A percentile compares a stretch with the other conserved stretches of the same genome.
phyloP scores from a whole-genome alignment of 2,329 filamentous ascomycete species.

The Fusarium paranaense region DNA sequence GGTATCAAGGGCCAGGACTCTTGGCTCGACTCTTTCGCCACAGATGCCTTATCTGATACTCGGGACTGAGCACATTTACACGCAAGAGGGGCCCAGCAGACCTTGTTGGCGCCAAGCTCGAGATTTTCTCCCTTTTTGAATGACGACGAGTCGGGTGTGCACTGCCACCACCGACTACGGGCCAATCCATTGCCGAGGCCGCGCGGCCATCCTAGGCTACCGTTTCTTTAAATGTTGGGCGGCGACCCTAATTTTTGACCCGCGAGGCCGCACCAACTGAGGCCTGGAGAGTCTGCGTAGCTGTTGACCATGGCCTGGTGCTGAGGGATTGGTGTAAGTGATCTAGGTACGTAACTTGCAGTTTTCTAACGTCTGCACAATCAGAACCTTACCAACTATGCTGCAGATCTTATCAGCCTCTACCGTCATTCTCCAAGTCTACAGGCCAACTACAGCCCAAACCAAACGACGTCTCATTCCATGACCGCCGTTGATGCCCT shows the following conservation, averaged over 20 bases:
- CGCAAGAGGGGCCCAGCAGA: not conserved
- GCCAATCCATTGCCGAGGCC: conserved; percentile 33
- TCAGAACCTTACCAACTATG: not conserved
- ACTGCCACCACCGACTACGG: conserved; percentile 39
- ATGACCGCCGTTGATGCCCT: not conserved
- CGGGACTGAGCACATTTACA: not conserved
- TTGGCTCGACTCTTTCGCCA: not conserved
- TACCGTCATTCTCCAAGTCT: not conserved
- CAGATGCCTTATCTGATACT: not conserved
- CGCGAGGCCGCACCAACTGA: not conserved
- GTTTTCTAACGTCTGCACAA: not conserved
- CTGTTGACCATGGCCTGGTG: conserved; percentile 16
- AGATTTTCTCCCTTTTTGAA: not conserved
- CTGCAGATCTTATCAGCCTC: not conserved
- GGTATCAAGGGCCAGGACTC: not conserved
- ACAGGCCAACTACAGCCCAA: not conserved
- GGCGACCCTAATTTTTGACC: not conserved
- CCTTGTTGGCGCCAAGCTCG: not conserved
- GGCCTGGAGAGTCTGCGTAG: not conserved
- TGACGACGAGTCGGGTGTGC: conserved; percentile 32
- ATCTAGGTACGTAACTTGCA: not conserved
- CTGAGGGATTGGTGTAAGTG: not conserved
- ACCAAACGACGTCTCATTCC: not conserved
- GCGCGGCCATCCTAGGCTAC: conserved; percentile 29
- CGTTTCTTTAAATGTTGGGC: conserved; percentile 19